These are phyloP conservation scores for Hymenoscyphus linearis DNA, from an alignment of 2,329 filamentous ascomycete genomes.

Conservation along the genomic window DNA sequence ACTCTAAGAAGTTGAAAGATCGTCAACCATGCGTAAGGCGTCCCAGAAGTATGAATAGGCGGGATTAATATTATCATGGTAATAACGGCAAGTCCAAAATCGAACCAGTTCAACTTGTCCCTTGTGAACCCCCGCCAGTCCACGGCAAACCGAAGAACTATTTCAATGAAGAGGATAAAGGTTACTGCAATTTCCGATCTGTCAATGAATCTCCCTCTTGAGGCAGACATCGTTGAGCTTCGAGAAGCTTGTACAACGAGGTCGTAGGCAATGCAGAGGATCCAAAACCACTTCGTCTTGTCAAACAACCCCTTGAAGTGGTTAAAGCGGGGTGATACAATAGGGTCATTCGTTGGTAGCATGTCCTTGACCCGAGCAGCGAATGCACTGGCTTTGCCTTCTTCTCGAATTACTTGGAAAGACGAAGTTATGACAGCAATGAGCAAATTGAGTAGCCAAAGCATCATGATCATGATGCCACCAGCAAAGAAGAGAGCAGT, in stretches of 20 bases:
- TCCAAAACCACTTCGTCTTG: conserved; percentile 72
- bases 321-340: conserved; percentile 37
- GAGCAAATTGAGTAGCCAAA: conserved; percentile 91
- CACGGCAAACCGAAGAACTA: conserved; percentile 68
- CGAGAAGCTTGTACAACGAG: conserved; percentile 74
- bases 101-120: conserved; percentile 70
- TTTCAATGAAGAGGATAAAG: conserved; percentile 72
- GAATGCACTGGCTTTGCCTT: conserved; percentile 91
- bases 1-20: conserved; percentile 89
- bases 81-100: conserved; percentile 72
- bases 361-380: conserved; percentile 59
- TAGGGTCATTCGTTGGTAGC: conserved; percentile 28
- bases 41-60: conserved; percentile 64
- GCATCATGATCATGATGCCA: conserved; percentile 82
- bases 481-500: conserved; percentile 72
- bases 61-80: conserved; percentile 85
- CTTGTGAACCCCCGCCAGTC: conserved; percentile 79
- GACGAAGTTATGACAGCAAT: conserved; percentile 98
- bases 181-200: conserved; percentile 72
- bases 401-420: conserved; percentile 96
- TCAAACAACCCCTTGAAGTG: conserved; percentile 67
- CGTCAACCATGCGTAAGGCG: conserved; percentile 79
- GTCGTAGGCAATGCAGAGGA: conserved; percentile 71
- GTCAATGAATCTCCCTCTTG: conserved; percentile 60
- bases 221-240: conserved; percentile 67